A percentile compares a stretch with the other conserved stretches of the same genome.
Evolutionary conservation across 2,329 filamentous ascomycete species (phyloP).

Genomic region (Penicillium sclerotigenum): DNA sequence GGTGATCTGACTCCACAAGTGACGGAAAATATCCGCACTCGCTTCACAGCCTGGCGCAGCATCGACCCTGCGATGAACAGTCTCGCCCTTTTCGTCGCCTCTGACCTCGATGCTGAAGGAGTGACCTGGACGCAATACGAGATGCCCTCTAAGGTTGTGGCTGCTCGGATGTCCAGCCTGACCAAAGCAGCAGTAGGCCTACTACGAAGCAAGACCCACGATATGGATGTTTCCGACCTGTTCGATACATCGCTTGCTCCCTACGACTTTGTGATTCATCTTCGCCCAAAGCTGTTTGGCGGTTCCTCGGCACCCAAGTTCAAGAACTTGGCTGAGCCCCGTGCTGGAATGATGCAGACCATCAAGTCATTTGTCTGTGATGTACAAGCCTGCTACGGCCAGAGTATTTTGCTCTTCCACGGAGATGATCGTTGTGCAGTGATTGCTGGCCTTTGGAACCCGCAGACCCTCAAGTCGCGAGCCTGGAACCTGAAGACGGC

Average conservation of each 20-base stretch:
- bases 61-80: slow-evolving; percentile 87
- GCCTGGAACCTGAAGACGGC: slow-evolving; percentile 37
- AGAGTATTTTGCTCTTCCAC: slow-evolving; percentile 75
- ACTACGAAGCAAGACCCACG: slow-evolving; percentile 52
- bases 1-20: slow-evolving; percentile 59
- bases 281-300: slow-evolving; percentile 55
- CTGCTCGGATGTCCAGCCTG: slow-evolving; percentile 75
- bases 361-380: slow-evolving; percentile 63
- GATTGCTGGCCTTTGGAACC: slow-evolving; percentile 66
- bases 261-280: slow-evolving; percentile 80
- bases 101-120: slow-evolving; percentile 72
- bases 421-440: slow-evolving; percentile 57
- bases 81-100: slow-evolving; percentile 75
- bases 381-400: slow-evolving; percentile 63
- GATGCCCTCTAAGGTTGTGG: slow-evolving; percentile 74
- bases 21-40: slow-evolving; percentile 62
- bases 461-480: slow-evolving; percentile 37
- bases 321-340: slow-evolving; percentile 71
- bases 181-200: slow-evolving; percentile 71
- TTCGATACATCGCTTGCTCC: slow-evolving; percentile 72
- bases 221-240: slow-evolving; percentile 57
- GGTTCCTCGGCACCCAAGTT: slow-evolving; percentile 49
- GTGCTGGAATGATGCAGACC: slow-evolving; percentile 58
- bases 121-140: slow-evolving; percentile 72
- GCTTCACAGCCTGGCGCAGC: slow-evolving; percentile 79